phyloP scores from a whole-genome alignment of 345 rosid species.

The Cardamine chenopodiifolia region DNA sequence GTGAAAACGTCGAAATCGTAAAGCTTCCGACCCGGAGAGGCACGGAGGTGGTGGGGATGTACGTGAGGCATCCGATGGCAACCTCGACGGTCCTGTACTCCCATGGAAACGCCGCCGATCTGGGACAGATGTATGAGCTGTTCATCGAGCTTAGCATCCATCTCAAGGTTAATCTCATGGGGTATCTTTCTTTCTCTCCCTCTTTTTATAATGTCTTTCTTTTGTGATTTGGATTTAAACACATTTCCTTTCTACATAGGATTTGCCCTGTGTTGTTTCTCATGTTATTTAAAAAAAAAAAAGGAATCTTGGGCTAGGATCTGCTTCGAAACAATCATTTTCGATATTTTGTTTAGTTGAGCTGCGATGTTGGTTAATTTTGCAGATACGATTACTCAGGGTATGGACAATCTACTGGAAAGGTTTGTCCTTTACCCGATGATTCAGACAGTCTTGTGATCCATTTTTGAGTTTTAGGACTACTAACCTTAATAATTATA shows the following conservation, averaged over 20 bases:
- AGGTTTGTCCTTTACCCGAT: constrained; percentile 55
- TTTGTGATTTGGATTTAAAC: no score
- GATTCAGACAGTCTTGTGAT: not conserved
- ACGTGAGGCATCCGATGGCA: constrained; percentile 87
- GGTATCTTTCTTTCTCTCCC: constrained; percentile 51
- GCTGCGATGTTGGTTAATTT: not conserved
- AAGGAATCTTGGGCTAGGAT: not conserved
- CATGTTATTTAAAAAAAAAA: no score
- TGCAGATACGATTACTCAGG: constrained; percentile 97
- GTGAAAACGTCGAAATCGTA: constrained; percentile 88
- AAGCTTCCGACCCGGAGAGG: constrained; percentile 82
- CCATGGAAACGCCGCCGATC: constrained; percentile 98
- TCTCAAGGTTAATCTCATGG: constrained; percentile 90
- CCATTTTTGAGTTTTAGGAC: no score
- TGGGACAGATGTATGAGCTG: constrained; percentile 99
- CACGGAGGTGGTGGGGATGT: constrained; percentile 77
- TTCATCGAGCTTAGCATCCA: constrained; percentile 93
- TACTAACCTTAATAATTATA: no score
- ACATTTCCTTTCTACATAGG: no score
- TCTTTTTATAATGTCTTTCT: constrained; percentile 66
- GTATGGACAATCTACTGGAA: constrained; percentile 94
- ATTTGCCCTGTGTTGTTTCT: no score
- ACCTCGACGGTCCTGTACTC: constrained; percentile 86
- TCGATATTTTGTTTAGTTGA: not conserved
- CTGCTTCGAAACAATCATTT: not conserved